These are phyloP conservation scores for Phylloporus sp. DNA, from an alignment of 768 basidiomycete genomes.

Conservation along the genomic window DNA sequence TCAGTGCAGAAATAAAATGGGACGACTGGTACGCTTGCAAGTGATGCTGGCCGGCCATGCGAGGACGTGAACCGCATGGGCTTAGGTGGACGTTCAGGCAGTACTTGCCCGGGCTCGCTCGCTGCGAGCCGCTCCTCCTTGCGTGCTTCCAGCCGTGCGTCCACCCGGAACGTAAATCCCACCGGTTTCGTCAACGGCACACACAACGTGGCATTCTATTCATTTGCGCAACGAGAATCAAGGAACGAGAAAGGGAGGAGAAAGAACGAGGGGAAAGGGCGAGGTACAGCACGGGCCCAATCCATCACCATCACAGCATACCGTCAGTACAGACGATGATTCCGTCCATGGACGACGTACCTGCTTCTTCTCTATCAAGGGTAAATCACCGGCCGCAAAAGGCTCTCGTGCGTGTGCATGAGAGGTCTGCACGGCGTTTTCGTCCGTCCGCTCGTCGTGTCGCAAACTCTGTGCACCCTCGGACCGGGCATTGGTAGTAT, in stretches of 20 bases:
- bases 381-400: conserved; percentile 20
- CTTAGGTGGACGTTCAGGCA: conserved; percentile 43
- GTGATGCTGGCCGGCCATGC: conserved; percentile 16
- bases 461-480: not conserved
- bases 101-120: conserved; percentile 23
- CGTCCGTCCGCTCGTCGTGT: conserved; percentile 2
- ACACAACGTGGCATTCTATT: conserved; percentile 24
- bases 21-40: conserved; percentile 31
- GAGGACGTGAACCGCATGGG: conserved; percentile 41
- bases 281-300: conserved; percentile 16
- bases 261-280: not conserved
- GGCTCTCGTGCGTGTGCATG: conserved; percentile 3
- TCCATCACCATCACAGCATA: conserved; percentile 8
- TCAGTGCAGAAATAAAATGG: conserved; percentile 52
- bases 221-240: conserved; percentile 1
- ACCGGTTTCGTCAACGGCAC: conserved; percentile 42
- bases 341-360: conserved; percentile 30
- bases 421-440: not conserved
- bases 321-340: conserved; percentile 22
- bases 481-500: not conserved
- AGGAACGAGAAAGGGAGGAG: not conserved
- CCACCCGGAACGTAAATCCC: conserved; percentile 52
- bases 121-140: conserved; percentile 33
- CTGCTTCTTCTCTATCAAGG: conserved; percentile 27
- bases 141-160: conserved; percentile 47